Evolutionary conservation across 2,329 filamentous ascomycete genomes (phyloP).

Genomic region (Paramyrothecium sp.): DNA sequence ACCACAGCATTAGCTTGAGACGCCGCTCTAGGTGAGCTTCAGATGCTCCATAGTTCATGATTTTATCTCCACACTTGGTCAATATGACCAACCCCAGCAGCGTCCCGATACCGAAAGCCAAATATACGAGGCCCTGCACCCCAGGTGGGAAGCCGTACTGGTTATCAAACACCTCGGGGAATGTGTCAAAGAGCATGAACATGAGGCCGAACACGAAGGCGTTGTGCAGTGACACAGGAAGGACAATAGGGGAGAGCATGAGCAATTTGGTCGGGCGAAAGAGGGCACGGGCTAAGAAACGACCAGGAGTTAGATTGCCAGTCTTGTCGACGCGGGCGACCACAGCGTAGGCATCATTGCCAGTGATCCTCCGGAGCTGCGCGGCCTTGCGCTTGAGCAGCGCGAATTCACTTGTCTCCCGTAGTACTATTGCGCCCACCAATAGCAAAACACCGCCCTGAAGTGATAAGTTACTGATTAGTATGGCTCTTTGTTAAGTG

Average conservation of each 20-base stretch:
- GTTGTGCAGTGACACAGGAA: slow-evolving; percentile 37
- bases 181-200: slow-evolving; percentile 35
- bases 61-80: slow-evolving; percentile 12
- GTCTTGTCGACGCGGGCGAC: slow-evolving; percentile 3
- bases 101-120: slow-evolving; percentile 45
- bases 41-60: background rate
- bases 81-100: slow-evolving; percentile 20
- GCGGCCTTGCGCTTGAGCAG: slow-evolving; percentile 73
- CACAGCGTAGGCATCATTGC: slow-evolving; percentile 12
- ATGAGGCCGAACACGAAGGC: slow-evolving; percentile 33
- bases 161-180: slow-evolving; percentile 31
- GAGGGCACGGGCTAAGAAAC: slow-evolving; percentile 28
- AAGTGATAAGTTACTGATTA: background rate
- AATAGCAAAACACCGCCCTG: background rate
- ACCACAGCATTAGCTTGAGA: slow-evolving; percentile 54
- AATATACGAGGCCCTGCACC: slow-evolving; percentile 38
- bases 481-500: background rate
- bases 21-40: slow-evolving; percentile 41
- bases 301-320: slow-evolving; percentile 8
- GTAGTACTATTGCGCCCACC: slow-evolving; percentile 52
- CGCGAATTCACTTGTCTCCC: slow-evolving; percentile 79
- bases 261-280: slow-evolving; percentile 45
- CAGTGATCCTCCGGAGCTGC: slow-evolving; percentile 51
- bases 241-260: slow-evolving; percentile 52
- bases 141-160: slow-evolving; percentile 28